Conservation (phyloP, 1,284 basidiomycete species). For the Puccinia brachypodii region DNA sequence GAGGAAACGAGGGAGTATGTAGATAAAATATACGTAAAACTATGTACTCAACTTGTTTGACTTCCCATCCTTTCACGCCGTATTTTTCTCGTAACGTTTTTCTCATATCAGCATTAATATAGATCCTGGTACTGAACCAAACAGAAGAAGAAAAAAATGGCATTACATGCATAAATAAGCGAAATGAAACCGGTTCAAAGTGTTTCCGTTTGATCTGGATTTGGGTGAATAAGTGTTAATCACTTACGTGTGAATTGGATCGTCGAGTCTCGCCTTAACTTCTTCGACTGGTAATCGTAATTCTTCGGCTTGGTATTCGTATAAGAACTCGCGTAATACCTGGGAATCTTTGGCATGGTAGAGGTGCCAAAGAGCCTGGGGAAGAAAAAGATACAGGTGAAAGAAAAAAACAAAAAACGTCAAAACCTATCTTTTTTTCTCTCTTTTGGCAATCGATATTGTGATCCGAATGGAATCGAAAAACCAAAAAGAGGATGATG, state of each 20-base stretch:
- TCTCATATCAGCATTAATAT: constrained; percentile 52
- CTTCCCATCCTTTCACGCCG: constrained; percentile 53
- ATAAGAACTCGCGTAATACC: constrained; percentile 51
- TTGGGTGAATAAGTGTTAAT: constrained; percentile 49
- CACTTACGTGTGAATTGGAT: constrained; percentile 42
- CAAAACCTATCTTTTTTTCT: no score
- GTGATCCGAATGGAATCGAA: no score
- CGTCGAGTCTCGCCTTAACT: constrained; percentile 24
- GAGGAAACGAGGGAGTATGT: neutral
- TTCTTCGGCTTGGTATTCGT: constrained; percentile 48
- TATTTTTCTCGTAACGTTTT: constrained; percentile 51
- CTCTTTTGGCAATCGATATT: no score
- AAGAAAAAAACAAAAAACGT: neutral
- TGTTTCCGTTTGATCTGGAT: no score
- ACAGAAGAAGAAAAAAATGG: no score
- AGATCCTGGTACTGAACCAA: constrained; percentile 53
- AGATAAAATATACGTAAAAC: neutral
- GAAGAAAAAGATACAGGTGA: neutral
- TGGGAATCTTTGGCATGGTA: constrained; percentile 53
- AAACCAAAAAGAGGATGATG: no score
- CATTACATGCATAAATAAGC: no score
- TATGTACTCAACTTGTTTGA: constrained; percentile 47
- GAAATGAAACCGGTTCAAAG: no score
- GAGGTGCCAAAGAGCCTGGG: constrained; percentile 54
- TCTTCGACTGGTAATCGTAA: neutral